These are phyloP conservation scores for Fusarium poae DNA, from an alignment of 2,329 filamentous ascomycete genomes.

Conservation along the genomic window DNA sequence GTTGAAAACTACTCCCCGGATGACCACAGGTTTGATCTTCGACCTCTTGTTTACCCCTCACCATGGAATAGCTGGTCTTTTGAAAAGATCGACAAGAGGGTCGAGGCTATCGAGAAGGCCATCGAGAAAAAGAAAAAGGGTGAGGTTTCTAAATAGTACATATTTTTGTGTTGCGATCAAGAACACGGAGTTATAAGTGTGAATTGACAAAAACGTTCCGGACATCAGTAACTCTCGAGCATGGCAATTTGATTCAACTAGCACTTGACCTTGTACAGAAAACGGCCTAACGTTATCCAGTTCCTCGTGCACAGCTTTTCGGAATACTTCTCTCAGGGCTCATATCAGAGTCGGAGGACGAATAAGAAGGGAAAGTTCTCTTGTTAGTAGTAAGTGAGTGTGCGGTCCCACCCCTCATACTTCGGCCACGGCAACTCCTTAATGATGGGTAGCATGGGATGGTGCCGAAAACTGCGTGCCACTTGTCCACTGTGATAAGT, in stretches of 20 bases:
- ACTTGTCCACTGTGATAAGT: too few relatives aligned
- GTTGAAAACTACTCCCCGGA: conserved; percentile 44
- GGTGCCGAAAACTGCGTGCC: too few relatives aligned
- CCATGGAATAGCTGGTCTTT: conserved; percentile 55
- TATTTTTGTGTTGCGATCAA: neutral
- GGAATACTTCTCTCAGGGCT: too few relatives aligned
- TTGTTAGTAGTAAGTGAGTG: too few relatives aligned
- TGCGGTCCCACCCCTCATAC: too few relatives aligned
- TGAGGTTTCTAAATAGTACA: neutral
- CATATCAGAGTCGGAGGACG: too few relatives aligned
- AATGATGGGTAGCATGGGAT: too few relatives aligned
- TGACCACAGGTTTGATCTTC: conserved; percentile 48
- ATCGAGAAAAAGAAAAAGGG: conserved; percentile 32
- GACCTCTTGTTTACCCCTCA: conserved; percentile 51
- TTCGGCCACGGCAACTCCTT: too few relatives aligned
- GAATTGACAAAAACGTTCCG: neutral
- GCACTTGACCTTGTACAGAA: neutral
- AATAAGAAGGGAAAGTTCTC: too few relatives aligned
- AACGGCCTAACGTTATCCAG: neutral
- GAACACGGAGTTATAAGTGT: neutral
- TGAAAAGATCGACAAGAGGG: conserved; percentile 56
- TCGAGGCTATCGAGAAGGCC: conserved; percentile 52
- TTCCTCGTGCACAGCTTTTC: neutral
- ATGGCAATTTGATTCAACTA: neutral
- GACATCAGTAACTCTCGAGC: neutral